Evolutionary conservation across 2,329 filamentous ascomycete genomes (phyloP).

Genomic region (Exophiala mesophila): DNA sequence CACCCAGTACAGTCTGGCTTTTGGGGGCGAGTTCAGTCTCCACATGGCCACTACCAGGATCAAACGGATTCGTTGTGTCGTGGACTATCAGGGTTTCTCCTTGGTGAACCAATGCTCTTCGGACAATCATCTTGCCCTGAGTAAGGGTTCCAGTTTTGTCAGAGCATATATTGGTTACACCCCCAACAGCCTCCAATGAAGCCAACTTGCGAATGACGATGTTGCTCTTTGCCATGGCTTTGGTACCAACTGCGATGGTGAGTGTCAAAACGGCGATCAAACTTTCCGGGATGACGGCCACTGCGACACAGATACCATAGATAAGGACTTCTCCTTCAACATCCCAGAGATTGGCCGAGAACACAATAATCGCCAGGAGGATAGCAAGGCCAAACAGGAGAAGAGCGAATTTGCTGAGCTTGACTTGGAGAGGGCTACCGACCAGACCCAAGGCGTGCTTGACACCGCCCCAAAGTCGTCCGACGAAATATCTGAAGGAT

Average conservation of each 20-base stretch:
- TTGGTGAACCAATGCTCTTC: slow-evolving; percentile 49
- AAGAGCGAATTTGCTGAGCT: slow-evolving; percentile 59
- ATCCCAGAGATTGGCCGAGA: slow-evolving; percentile 55
- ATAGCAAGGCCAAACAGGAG: slow-evolving; percentile 59
- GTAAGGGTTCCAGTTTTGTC: slow-evolving; percentile 59
- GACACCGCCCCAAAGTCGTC: slow-evolving; percentile 39
- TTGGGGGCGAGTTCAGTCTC: slow-evolving; percentile 27
- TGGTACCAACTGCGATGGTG: slow-evolving; percentile 60
- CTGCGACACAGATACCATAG: slow-evolving; percentile 50
- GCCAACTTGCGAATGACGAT: slow-evolving; percentile 56
- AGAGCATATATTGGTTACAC: slow-evolving; percentile 56
- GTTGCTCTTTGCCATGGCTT: slow-evolving; percentile 52
- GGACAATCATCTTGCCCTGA: slow-evolving; percentile 66
- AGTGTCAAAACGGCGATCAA: slow-evolving; percentile 64
- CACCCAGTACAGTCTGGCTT: slow-evolving; percentile 34
- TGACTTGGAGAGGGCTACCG: slow-evolving; percentile 61
- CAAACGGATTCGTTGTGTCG: slow-evolving; percentile 46
- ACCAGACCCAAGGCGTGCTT: slow-evolving; percentile 41
- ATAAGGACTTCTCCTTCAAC: slow-evolving; percentile 52
- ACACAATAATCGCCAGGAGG: slow-evolving; percentile 59
- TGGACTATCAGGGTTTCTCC: slow-evolving; percentile 49
- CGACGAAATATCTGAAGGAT: slow-evolving; percentile 39
- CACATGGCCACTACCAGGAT: slow-evolving; percentile 44
- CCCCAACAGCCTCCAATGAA: slow-evolving; percentile 57
- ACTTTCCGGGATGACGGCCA: slow-evolving; percentile 56